These are phyloP conservation scores for Trichoderma brevicompactum DNA, from an alignment of 2,329 filamentous ascomycete genomes.

Conservation along the genomic window DNA sequence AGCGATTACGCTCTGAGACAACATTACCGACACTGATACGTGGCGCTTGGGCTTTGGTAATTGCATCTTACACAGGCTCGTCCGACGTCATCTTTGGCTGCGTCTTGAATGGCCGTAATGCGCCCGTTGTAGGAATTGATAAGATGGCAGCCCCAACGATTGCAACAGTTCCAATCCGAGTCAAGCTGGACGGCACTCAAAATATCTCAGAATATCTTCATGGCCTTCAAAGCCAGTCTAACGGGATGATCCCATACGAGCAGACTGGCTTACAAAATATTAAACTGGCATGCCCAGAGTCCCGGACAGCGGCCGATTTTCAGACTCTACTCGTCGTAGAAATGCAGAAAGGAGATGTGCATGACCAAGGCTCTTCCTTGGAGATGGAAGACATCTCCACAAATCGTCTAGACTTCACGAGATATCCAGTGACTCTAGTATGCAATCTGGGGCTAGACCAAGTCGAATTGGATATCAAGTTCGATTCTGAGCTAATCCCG, in stretches of 20 bases:
- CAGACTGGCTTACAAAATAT: background rate
- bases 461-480: background rate
- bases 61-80: slow-evolving; percentile 9
- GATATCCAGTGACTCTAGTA: background rate
- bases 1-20: background rate
- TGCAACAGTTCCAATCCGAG: slow-evolving; percentile 12
- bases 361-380: no score
- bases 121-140: background rate
- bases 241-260: slow-evolving; percentile 25
- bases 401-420: background rate
- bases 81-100: slow-evolving; percentile 9
- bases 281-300: no score
- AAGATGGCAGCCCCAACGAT: background rate
- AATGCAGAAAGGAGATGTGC: no score
- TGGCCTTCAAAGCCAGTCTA: slow-evolving; percentile 29
- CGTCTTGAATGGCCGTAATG: slow-evolving; percentile 4
- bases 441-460: background rate
- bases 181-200: background rate
- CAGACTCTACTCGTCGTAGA: no score
- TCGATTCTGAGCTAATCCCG: no score
- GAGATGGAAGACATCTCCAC: no score
- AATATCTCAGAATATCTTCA: slow-evolving; percentile 19
- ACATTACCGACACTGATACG: slow-evolving; percentile 6
- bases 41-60: slow-evolving; percentile 6
- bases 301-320: no score